Percentiles rank a stretch among this genome's conserved stretches.
These are phyloP conservation scores for Metschnikowia amazonensis DNA, from an alignment of 805 yeast genomes.

Conservation along the genomic window DNA sequence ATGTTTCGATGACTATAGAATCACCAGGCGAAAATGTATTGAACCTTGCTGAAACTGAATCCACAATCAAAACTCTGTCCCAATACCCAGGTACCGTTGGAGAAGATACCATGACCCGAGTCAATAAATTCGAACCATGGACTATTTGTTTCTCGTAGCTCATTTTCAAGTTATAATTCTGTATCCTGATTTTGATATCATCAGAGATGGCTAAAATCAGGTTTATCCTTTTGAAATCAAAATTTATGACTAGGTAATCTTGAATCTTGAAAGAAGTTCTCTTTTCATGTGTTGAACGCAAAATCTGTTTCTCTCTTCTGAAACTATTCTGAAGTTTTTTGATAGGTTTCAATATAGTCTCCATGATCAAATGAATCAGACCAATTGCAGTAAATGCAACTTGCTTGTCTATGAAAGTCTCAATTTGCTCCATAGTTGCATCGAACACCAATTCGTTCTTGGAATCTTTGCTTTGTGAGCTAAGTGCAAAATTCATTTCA, in stretches of 20 bases:
- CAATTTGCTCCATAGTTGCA: slow-evolving; percentile 16
- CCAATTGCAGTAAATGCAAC: slow-evolving; percentile 33
- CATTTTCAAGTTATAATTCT: slow-evolving; percentile 5
- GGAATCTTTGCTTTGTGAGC: slow-evolving; percentile 4
- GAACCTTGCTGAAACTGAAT: slow-evolving; percentile 5
- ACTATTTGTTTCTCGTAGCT: not conserved
- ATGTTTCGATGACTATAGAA: slow-evolving; percentile 15
- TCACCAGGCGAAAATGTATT: slow-evolving; percentile 8
- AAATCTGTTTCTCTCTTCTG: slow-evolving; percentile 19
- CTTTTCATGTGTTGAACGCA: not conserved
- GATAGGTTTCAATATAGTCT: slow-evolving; percentile 30
- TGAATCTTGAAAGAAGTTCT: not conserved
- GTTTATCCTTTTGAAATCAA: slow-evolving; percentile 11
- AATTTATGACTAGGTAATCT: slow-evolving; percentile 2
- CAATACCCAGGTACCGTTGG: slow-evolving; percentile 10
- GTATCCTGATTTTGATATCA: slow-evolving; percentile 20
- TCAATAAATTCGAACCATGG: slow-evolving; percentile 5
- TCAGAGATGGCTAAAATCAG: slow-evolving; percentile 13
- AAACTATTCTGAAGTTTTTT: slow-evolving; percentile 22
- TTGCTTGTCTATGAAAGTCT: slow-evolving; percentile 25
- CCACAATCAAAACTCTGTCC: slow-evolving; percentile 17
- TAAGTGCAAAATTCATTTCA: slow-evolving; percentile 11
- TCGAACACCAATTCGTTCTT: slow-evolving; percentile 5
- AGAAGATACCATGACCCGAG: slow-evolving; percentile 13
- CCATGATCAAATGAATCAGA: slow-evolving; percentile 27